These are phyloP conservation scores for Pistacia atlantica DNA, from an alignment of 345 rosid species.

Conservation along the genomic window DNA sequence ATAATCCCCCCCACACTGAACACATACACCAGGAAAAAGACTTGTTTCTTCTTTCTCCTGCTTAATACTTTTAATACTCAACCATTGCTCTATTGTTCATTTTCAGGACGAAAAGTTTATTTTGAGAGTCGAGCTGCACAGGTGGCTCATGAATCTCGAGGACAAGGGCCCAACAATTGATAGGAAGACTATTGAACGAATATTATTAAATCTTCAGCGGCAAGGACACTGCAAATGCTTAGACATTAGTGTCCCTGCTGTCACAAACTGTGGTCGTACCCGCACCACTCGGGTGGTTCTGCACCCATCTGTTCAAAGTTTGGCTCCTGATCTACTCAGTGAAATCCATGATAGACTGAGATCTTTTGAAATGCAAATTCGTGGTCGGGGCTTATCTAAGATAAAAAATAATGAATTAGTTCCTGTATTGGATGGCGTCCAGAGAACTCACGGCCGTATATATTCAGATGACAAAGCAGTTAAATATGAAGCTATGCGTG, in stretches of 20 bases:
- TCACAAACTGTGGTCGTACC: constrained; percentile 72
- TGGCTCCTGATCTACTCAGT: constrained; percentile 56
- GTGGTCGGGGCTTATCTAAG: constrained; percentile 59
- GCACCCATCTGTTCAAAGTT: constrained; percentile 70
- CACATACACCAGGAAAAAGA: constrained; percentile 12
- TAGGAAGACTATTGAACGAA: constrained; percentile 78
- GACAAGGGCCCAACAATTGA: constrained; percentile 74
- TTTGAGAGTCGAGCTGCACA: constrained; percentile 74
- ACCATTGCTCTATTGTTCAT: constrained; percentile 21
- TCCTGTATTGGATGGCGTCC: constrained; percentile 71
- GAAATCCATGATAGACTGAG: constrained; percentile 78
- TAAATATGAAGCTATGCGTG: constrained; percentile 78
- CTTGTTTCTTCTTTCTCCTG: constrained; percentile 13
- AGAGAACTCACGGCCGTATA: constrained; percentile 54
- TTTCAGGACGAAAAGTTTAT: constrained; percentile 75
- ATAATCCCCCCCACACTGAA: constrained; percentile 12
- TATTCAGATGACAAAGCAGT: constrained; percentile 49
- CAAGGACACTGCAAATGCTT: constrained; percentile 78
- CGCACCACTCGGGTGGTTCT: constrained; percentile 67
- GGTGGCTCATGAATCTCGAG: constrained; percentile 82
- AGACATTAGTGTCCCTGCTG: constrained; percentile 64
- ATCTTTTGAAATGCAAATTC: constrained; percentile 75
- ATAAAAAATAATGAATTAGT: constrained; percentile 52
- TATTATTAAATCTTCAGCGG: constrained; percentile 75
- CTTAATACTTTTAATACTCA: background rate